Percentiles rank a stretch among this genome's conserved stretches.
Conservation (phyloP, 2,329 filamentous ascomycete genomes). For the Diplodia mutila region DNA sequence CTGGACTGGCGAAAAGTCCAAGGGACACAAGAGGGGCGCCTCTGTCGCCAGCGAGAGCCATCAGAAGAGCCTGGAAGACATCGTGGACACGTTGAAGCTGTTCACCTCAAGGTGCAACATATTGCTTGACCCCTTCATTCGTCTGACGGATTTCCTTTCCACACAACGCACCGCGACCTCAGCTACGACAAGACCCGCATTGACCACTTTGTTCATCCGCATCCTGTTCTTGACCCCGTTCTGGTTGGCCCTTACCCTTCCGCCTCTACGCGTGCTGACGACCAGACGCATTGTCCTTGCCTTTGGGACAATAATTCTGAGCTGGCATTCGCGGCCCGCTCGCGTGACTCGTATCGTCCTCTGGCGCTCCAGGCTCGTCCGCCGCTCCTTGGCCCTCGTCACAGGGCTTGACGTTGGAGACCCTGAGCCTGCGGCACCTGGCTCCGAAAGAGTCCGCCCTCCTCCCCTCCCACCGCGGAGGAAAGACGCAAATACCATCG, state of each 20-base stretch:
- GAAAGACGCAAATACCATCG: conserved; percentile 53
- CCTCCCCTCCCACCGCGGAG: conserved; percentile 48
- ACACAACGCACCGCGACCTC: conserved; percentile 89
- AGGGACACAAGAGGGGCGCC: conserved; percentile 54
- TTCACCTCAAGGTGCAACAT: conserved; percentile 93
- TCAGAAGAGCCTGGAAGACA: conserved; percentile 95
- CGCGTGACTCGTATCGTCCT: conserved; percentile 83
- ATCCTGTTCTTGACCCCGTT: conserved; percentile 86
- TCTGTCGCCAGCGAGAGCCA: conserved; percentile 70
- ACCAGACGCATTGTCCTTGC: conserved; percentile 82
- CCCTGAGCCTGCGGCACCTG: conserved; percentile 23
- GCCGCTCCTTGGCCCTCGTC: conserved; percentile 69
- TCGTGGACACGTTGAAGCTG: conserved; percentile 88
- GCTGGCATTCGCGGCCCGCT: conserved; percentile 89
- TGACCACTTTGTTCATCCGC: conserved; percentile 87
- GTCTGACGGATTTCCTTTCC: conserved; percentile 89
- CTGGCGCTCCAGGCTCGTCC: conserved; percentile 81
- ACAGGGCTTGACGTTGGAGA: conserved; percentile 78
- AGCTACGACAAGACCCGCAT: conserved; percentile 84
- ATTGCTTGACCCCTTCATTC: conserved; percentile 82
- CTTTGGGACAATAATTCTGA: conserved; percentile 82
- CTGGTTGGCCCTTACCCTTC: conserved; percentile 82
- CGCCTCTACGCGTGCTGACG: conserved; percentile 83
- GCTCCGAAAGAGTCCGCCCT: conserved; percentile 34
- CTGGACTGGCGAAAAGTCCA: conserved; percentile 68